Base-by-base conservation (phyloP, 2,329 filamentous ascomycete genomes). In the Colletotrichum godetiae region DNA sequence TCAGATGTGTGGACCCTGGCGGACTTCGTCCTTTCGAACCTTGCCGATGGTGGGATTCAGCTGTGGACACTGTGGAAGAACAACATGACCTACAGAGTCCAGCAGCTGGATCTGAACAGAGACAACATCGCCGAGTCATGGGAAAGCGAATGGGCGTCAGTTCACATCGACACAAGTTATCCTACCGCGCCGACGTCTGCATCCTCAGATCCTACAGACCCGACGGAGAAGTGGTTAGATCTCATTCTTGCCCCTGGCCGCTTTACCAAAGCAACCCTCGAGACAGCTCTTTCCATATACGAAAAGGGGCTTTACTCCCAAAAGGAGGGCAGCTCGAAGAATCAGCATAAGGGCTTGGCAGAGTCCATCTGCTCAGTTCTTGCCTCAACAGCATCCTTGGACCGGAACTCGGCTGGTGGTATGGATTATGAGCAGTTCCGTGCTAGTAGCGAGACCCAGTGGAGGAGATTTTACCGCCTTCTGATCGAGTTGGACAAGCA, bases 391-490 rank as follows among this genome's bases (percentile, higher is more conserved):
- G 91, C 94, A 15, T 87, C 89, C 0, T 84, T 95, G 46, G 88
- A 90, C 57, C 91, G 90, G 67, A 86, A 85, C 35, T 84, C 90
- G 11, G 88, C 90, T 15, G 91, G 91, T 15, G 89, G 88, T 33
- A 90, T 94, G 82, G 93, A 97, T 78, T 94, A 94, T 77, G 91
- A 93, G 29, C 88, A 92, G 70, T 97, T 95, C 80, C 89, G 93
- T 69, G 85, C 87, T 42, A 92, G 94, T 37, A 92, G 93, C 66
- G 93, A 97, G 79, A 88, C 90, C 12, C 95, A 98, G 81, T 99
- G 97, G 97, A 91, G 93, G 75, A 91, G 94, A 63, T 97, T 97
- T 82, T 98, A 95, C 84, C 92, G 95, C 37, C 88, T 98, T 22
- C 88, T 97, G 22, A 88, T 94, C 13, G 95, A 98, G 80, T 85